phyloP scores from a whole-genome alignment of 257 asterid species.

The Salvia miltiorrhiza region DNA sequence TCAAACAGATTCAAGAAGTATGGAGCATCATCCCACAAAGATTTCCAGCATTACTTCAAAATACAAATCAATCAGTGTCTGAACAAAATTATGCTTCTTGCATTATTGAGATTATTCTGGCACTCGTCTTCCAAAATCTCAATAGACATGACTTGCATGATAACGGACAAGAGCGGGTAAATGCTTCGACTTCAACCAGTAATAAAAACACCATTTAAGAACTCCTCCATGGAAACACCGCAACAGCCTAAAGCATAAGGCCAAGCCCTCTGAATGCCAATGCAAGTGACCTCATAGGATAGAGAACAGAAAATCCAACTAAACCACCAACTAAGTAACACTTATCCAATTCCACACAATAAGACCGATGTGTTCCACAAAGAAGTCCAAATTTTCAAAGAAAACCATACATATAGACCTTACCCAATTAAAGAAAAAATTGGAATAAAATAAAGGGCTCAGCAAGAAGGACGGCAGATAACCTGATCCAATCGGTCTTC shows the following conservation, averaged over 20 bases:
- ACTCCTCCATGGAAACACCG: not conserved
- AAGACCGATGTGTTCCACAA: not conserved
- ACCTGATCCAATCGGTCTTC: constrained; percentile 76
- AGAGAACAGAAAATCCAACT: not conserved
- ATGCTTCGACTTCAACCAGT: not conserved
- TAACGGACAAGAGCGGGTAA: not conserved
- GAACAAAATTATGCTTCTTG: not conserved
- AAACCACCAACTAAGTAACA: not conserved
- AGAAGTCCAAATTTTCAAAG: not conserved
- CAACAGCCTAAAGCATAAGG: not conserved
- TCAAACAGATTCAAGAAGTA: not conserved
- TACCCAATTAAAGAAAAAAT: not conserved
- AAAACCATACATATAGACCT: not conserved
- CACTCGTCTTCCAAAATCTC: not conserved
- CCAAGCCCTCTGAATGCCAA: not conserved
- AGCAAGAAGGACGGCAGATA: constrained; percentile 19
- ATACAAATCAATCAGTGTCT: not conserved
- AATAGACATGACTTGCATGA: not conserved
- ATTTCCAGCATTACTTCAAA: not conserved
- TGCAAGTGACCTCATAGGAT: not conserved
- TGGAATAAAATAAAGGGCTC: not conserved
- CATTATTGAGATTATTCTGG: not conserved
- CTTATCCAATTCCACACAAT: not conserved
- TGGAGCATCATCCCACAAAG: not conserved
- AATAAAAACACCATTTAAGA: not conserved